phyloP scores from a whole-genome alignment of 2,329 filamentous ascomycete species.

The Thielaviopsis cerberus region DNA sequence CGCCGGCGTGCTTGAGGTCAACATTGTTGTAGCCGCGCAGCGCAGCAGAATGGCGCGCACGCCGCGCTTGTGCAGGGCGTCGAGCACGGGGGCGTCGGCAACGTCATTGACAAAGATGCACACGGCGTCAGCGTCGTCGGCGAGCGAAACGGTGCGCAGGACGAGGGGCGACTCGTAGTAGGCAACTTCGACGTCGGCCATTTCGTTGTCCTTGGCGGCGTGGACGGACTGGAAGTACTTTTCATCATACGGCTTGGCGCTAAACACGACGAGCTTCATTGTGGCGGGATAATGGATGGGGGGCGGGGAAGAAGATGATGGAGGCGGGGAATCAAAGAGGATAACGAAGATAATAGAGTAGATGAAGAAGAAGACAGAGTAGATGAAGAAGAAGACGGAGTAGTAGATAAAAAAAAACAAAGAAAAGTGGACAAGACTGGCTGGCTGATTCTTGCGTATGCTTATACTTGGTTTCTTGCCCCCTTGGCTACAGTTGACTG shows the following conservation, averaged over 20 bases:
- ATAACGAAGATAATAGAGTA: too few species aligned
- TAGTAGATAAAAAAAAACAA: too few species aligned
- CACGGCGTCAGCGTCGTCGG: conserved; percentile 34
- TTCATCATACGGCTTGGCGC: conserved; percentile 44
- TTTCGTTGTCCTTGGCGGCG: conserved; percentile 17
- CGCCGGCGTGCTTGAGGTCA: conserved; percentile 36
- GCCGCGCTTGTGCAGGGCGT: conserved; percentile 28
- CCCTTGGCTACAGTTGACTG: too few species aligned
- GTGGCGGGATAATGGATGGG: conserved; percentile 2
- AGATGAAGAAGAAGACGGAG: too few species aligned
- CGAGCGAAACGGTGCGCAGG: conserved; percentile 36
- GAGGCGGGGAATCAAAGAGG: not conserved
- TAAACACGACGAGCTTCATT: conserved; percentile 46
- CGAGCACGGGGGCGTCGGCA: conserved; percentile 32
- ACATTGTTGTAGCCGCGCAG: conserved; percentile 54
- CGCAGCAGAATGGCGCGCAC: conserved; percentile 43
- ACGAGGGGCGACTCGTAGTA: conserved; percentile 41
- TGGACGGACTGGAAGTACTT: conserved; percentile 30
- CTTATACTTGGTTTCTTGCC: too few species aligned
- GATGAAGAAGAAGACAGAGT: too few species aligned
- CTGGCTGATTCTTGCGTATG: too few species aligned
- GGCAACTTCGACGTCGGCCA: conserved; percentile 27
- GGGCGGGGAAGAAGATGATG: not conserved
- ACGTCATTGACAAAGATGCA: conserved; percentile 53
- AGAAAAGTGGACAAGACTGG: too few species aligned